Percentiles rank a stretch among this genome's conserved stretches.
Evolutionary conservation across 2,329 filamentous ascomycete species (phyloP).

Genomic region (Pezicula radicicola): DNA sequence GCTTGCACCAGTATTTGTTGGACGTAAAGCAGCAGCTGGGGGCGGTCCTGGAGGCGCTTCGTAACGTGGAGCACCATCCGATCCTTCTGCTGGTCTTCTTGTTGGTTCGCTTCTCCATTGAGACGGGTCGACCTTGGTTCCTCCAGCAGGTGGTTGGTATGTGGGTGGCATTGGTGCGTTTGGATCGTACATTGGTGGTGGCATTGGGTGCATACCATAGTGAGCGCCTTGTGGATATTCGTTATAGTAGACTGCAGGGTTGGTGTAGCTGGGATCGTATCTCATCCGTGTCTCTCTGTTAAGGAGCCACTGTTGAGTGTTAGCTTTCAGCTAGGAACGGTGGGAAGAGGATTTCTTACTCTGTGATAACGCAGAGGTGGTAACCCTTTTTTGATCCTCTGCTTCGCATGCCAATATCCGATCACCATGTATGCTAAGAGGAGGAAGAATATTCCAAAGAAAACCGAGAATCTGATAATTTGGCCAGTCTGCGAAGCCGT

Average conservation of each 20-base stretch:
- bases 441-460: conserved; percentile 57
- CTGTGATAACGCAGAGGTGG: conserved; percentile 68
- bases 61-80: conserved; percentile 31
- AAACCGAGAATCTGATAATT: conserved; percentile 66
- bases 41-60: conserved; percentile 49
- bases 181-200: conserved; percentile 55
- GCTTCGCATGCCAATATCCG: conserved; percentile 68
- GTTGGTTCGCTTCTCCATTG: conserved; percentile 37
- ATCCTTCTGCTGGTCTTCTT: conserved; percentile 21
- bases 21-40: conserved; percentile 29
- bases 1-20: conserved; percentile 28
- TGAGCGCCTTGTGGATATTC: conserved; percentile 32
- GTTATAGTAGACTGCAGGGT: conserved; percentile 36
- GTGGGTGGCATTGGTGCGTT: conserved; percentile 47
- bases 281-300: conserved; percentile 23
- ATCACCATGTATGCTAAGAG: conserved; percentile 61
- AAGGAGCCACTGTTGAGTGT: conserved; percentile 25
- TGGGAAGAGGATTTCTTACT: conserved; percentile 37
- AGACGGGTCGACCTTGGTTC: conserved; percentile 50
- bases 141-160: conserved; percentile 49
- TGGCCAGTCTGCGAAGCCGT: conserved; percentile 26
- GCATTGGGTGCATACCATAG: conserved; percentile 48
- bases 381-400: conserved; percentile 62
- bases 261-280: conserved; percentile 42
- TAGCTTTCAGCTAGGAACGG: conserved; percentile 5